phyloP scores from a whole-genome alignment of 306 rosid genomes.

The Medicago truncatula region MtrunA17r5.0-ANR NC_053048.1:26712001-26712500 shows the following conservation, averaged over 20 bases:
- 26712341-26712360: neutral
- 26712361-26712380: neutral
- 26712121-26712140: neutral
- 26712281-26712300: neutral
- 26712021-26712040: neutral
- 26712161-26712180: neutral
- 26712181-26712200: neutral
- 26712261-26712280: neutral
- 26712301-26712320: neutral
- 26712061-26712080: neutral
- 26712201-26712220: neutral
- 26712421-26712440: neutral
- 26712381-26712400: neutral
- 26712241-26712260: conserved; percentile 5
- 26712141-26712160: too few species aligned
- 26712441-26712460: neutral
- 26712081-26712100: too few species aligned
- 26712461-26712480: neutral
- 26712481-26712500: neutral
- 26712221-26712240: neutral
- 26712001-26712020: neutral
- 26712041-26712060: neutral
- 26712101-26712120: neutral
- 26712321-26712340: neutral
- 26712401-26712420: neutral